Base-by-base conservation (phyloP, 345 rosid species). In the Geranium brycei region DNA sequence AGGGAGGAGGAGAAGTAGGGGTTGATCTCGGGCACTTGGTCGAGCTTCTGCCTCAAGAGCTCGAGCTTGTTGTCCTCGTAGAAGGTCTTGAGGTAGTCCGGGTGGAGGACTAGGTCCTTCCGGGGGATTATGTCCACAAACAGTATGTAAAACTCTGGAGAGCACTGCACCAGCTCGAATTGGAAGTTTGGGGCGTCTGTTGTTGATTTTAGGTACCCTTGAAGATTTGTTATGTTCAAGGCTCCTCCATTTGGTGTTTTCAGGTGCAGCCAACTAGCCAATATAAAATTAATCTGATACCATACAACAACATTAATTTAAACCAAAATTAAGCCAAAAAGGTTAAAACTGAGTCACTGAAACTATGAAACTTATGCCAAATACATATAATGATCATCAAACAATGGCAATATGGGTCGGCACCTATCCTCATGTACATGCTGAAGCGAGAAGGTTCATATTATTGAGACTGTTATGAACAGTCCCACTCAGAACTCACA, bases 1-100 rank as follows among this genome's bases (percentile, higher is more conserved):
- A 72, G 71, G 59, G 75, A 72, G 1, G 75, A 72, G 0, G 71
- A 67, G 61, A 66, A 62, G 65, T 66, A 72, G 12, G 68, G 68
- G 47, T 32, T 58, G 60, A 60, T 64, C 51, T 72, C 75, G 5
- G 71, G 68, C 57, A 72, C 60, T 40, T 63, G 66, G 18, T 67
- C 64, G 16, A 72, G 68, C 16, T 23, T 35, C n/a, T 58, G 57
- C 47, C 75, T 51, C n/a, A 14, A 32, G 3, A 30, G 18, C 11
- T 72, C 75, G 7, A 72, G 71, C 17, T 19, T 40, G 30, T 55
- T 51, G 16, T 67, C 68, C 28, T 67, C 71, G 28, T 59, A 72
- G 17, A 63, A 67, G 7, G 64, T 60, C 51, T 63, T 59, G 31
- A 72, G 71, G 68, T 72, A 72, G 13, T 67, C 61, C 18, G 75